A percentile compares a stretch with the other conserved stretches of the same genome.
Conservation (phyloP, 495 filamentous ascomycete genomes). For the Penicillium argentinense region DNA sequence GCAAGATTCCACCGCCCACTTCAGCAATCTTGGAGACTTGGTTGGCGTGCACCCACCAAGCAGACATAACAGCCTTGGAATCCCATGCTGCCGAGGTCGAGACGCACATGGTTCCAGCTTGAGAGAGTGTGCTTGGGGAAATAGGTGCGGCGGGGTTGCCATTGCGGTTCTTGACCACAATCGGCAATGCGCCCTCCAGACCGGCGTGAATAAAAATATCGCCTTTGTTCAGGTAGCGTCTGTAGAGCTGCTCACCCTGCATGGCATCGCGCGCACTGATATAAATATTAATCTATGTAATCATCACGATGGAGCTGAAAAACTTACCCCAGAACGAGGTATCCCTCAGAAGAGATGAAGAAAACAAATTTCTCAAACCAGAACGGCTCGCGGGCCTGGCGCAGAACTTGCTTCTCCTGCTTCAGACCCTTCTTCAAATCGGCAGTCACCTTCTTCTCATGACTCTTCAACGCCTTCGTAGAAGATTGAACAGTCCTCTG, state of each 20-base stretch:
- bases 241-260: slow-evolving; percentile 90
- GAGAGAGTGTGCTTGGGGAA: slow-evolving; percentile 84
- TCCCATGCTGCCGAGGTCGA: slow-evolving; percentile 90
- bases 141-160: slow-evolving; percentile 77
- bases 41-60: slow-evolving; percentile 87
- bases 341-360: slow-evolving; percentile 95
- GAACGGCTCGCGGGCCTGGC: slow-evolving; percentile 74
- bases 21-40: slow-evolving; percentile 83
- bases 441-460: slow-evolving; percentile 80
- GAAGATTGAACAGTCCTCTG: slow-evolving; percentile 83
- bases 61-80: slow-evolving; percentile 89
- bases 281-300: neutral
- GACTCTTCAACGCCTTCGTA: slow-evolving; percentile 79
- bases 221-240: slow-evolving; percentile 77
- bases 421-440: slow-evolving; percentile 85
- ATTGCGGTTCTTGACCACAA: slow-evolving; percentile 83
- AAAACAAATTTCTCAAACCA: slow-evolving; percentile 98
- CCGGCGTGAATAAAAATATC: slow-evolving; percentile 93
- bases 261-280: slow-evolving; percentile 76
- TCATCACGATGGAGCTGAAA: neutral
- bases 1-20: slow-evolving; percentile 72
- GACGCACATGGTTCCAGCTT: slow-evolving; percentile 82
- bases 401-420: slow-evolving; percentile 86
- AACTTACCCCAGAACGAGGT: slow-evolving; percentile 71
- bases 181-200: slow-evolving; percentile 74